Evolutionary conservation across 176 grass and related monocot species (phyloP), one percentile per base, ranked within the genome.

Genomic region (Elaeis guineensis): DNA sequence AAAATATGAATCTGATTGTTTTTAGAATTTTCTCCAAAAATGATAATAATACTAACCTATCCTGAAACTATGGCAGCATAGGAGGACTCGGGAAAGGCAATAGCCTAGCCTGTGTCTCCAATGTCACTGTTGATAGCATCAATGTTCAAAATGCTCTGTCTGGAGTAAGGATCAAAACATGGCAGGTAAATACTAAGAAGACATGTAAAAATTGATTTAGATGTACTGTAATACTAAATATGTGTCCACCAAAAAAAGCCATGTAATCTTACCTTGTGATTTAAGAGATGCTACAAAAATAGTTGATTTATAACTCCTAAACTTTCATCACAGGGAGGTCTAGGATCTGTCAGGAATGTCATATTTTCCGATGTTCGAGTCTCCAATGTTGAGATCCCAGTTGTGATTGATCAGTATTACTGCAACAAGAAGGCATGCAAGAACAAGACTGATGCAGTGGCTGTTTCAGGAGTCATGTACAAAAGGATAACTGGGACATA

Each of bases 321-420:
- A 16, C 44, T 55, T 21, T 57, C 25, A 16, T 72, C 52, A 9
- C 78, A 90, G 89, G 89, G 89, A 7, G 88, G 83, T 65, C 48
- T 80, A 54, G 88, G 88, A 26, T 75, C 77, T 19, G 89, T 87
- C 16, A 80, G 75, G 73, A 92, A 92, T 71, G 59, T 87, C 61
- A 81, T 80, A 52, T 92, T 92, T 70, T 80, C 82, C 52, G 73
- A 87, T 62, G 50, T 92, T 39, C 70, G 55, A 71, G 80, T 92
- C 65, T 65, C 63, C 44, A 75, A 78, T 21, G 89, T 92, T 11
- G 73, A 73, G 15, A 87, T 69, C 18, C 79, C 89, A 2, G 83
- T 92, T 52, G 63, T 56, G 69, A 92, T 92, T 49, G 80, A 87
- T 70, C 89, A 92, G 72, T 92, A 83, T 80, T 92, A 92, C 73